Percentiles rank a stretch among this genome's conserved stretches.
Evolutionary conservation across 306 rosid species (phyloP).

Genomic region (Lathyrus sativus): DNA sequence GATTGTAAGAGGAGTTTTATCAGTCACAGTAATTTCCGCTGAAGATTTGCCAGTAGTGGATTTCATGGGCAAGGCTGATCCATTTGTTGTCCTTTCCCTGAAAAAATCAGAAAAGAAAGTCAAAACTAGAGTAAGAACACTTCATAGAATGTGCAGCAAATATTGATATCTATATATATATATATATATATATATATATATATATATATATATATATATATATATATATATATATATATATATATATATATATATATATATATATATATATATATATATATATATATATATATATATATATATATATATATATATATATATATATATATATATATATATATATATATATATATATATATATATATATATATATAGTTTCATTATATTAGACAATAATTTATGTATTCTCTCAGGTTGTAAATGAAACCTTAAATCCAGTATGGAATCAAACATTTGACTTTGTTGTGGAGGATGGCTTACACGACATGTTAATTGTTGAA

Average conservation of each 20-base stretch:
- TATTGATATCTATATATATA: slow-evolving; percentile 4
- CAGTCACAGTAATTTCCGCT: slow-evolving; percentile 86
- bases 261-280: not conserved
- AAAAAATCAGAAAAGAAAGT: slow-evolving; percentile 73
- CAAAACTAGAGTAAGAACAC: slow-evolving; percentile 78
- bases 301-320: not conserved
- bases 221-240: not conserved
- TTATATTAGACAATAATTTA: not conserved
- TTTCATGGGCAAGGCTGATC: slow-evolving; percentile 93
- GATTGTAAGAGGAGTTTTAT: slow-evolving; percentile 83
- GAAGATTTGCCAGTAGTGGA: slow-evolving; percentile 83
- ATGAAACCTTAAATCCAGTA: slow-evolving; percentile 76
- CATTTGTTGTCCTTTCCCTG: slow-evolving; percentile 72
- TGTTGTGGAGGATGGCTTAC: slow-evolving; percentile 92
- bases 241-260: not conserved
- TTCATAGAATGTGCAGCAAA: not conserved
- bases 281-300: not conserved
- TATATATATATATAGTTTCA: not conserved
- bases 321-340: not conserved
- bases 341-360: not conserved
- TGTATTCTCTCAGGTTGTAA: slow-evolving; percentile 65
- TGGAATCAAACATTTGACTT: slow-evolving; percentile 98
- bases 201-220: not conserved
- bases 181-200: not conserved
- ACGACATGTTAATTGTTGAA: slow-evolving; percentile 78